phyloP scores from a whole-genome alignment of 2,329 filamentous ascomycete genomes.

The Penicillium sp. region DNA sequence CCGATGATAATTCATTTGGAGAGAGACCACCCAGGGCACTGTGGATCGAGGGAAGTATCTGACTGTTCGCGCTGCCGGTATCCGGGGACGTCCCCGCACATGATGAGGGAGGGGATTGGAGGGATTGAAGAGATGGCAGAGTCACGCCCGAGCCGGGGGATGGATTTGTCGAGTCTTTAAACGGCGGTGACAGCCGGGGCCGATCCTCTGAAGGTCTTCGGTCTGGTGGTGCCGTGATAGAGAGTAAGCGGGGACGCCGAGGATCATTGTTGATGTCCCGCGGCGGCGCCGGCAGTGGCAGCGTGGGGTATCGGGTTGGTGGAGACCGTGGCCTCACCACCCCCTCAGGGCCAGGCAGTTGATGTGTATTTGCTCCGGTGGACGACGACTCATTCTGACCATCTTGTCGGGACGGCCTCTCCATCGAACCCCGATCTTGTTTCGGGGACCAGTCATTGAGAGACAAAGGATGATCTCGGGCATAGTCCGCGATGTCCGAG shows the following conservation, averaged over 20 bases:
- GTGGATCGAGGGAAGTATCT: conserved; percentile 39
- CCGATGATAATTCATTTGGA: too few species aligned
- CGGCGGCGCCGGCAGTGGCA: conserved; percentile 2
- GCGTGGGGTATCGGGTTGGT: not conserved
- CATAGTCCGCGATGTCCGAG: conserved; percentile 58
- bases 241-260: conserved; percentile 4
- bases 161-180: conserved; percentile 32
- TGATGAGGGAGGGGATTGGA: conserved; percentile 36
- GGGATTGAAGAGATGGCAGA: conserved; percentile 38
- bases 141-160: conserved; percentile 30
- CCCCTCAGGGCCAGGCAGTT: not conserved
- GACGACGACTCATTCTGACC: not conserved
- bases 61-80: conserved; percentile 18
- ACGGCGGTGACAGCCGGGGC: conserved; percentile 10
- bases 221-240: conserved; percentile 6
- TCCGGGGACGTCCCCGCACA: conserved; percentile 32
- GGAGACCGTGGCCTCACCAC: not conserved
- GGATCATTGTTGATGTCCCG: not conserved
- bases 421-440: conserved; percentile 22
- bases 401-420: not conserved
- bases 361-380: not conserved
- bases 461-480: conserved; percentile 48
- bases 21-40: conserved; percentile 11
- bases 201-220: conserved; percentile 10
- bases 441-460: conserved; percentile 4